These are phyloP conservation scores for Ophidiomyces ophidiicola DNA, from an alignment of 2,329 filamentous ascomycete genomes.

Conservation along the genomic window DNA sequence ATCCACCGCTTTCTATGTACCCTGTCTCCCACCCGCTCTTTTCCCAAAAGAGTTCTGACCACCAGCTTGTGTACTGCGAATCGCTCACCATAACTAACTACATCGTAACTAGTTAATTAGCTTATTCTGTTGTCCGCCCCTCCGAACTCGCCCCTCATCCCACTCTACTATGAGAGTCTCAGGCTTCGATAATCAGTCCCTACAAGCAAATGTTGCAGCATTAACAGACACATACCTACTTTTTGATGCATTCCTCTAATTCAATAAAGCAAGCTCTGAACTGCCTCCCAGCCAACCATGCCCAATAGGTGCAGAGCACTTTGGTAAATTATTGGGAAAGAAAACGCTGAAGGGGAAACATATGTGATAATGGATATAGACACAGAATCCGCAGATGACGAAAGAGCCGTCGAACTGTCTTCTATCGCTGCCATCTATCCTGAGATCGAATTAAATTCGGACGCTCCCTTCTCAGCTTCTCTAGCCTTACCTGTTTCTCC, in stretches of 20 bases:
- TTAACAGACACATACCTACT: neutral
- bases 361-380: constrained; percentile 4
- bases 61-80: too few relatives aligned
- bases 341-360: too few relatives aligned
- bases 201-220: constrained; percentile 3
- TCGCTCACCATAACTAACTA: too few relatives aligned
- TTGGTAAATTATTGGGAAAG: too few relatives aligned
- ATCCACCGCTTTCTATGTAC: too few relatives aligned
- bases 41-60: too few relatives aligned
- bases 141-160: neutral
- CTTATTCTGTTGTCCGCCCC: neutral
- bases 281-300: too few relatives aligned
- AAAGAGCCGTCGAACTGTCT: constrained; percentile 47
- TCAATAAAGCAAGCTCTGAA: too few relatives aligned
- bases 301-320: too few relatives aligned
- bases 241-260: constrained; percentile 3
- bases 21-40: too few relatives aligned
- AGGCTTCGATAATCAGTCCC: constrained; percentile 1
- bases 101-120: too few relatives aligned
- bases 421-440: constrained; percentile 52
- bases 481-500: constrained; percentile 47
- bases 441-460: constrained; percentile 42
- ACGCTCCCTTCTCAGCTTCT: constrained; percentile 37
- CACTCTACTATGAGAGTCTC: constrained; percentile 5
- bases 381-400: constrained; percentile 31